Percentiles rank a stretch among this genome's conserved stretches.
Conservation (phyloP, 352 stramenopile genomes). For the Globisporangium solare region DNA sequence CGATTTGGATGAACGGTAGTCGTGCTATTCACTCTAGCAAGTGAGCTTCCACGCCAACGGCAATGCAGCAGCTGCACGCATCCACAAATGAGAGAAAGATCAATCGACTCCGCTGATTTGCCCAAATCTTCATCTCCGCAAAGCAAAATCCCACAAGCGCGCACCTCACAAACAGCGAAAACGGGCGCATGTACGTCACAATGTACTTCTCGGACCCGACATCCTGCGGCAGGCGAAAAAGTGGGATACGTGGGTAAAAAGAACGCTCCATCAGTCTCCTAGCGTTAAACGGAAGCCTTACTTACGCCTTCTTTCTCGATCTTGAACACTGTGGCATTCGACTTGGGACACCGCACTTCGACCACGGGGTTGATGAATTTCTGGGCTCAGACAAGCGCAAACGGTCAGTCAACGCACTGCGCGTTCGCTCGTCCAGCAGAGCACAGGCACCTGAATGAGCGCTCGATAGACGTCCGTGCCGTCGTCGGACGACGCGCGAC, state of each 20-base stretch:
- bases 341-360: constrained; percentile 59
- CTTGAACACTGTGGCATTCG: constrained; percentile 68
- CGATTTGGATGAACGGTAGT: not conserved
- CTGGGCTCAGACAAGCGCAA: constrained; percentile 18
- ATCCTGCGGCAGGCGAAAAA: constrained; percentile 31
- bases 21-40: constrained; percentile 26
- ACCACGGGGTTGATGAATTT: constrained; percentile 83
- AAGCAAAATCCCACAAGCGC: not conserved
- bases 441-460: constrained; percentile 33
- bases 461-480: constrained; percentile 28
- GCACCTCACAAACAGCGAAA: constrained; percentile 78
- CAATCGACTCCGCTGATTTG: not conserved
- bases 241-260: not conserved
- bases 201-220: constrained; percentile 68
- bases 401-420: not conserved
- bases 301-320: constrained; percentile 78
- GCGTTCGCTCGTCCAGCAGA: not conserved
- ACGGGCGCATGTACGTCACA: constrained; percentile 67
- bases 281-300: constrained; percentile 16
- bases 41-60: constrained; percentile 59
- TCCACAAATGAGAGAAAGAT: not conserved
- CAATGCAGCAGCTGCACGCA: constrained; percentile 55
- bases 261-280: not conserved
- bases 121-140: not conserved
- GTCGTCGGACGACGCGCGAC: constrained; percentile 27